These are phyloP conservation scores for Kentomonas sorsogonicus DNA, from an alignment of 208 protist genomes.

Conservation along the genomic window DNA sequence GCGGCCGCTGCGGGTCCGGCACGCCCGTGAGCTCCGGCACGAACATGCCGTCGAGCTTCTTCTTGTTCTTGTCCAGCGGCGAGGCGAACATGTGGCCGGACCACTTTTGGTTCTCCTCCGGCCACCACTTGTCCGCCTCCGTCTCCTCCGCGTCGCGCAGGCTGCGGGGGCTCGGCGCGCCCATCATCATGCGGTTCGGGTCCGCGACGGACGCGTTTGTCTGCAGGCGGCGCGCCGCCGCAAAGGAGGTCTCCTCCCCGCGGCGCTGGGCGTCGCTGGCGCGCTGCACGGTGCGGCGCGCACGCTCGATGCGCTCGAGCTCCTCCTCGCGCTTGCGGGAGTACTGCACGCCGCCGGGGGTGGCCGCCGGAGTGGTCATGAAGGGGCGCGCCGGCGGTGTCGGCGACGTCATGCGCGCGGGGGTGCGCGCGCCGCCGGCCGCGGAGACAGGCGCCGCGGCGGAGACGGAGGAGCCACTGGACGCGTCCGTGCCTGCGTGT, in stretches of 20 bases:
- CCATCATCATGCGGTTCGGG: no score
- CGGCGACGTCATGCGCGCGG: slow-evolving; percentile 23
- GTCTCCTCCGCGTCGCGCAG: slow-evolving; percentile 9
- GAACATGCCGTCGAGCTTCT: slow-evolving; percentile 77
- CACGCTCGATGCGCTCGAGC: slow-evolving; percentile 31
- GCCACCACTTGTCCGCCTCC: slow-evolving; percentile 66
- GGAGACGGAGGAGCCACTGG: no score
- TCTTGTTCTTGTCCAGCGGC: slow-evolving; percentile 68
- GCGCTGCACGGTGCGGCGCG: slow-evolving; percentile 48
- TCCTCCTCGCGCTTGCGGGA: slow-evolving; percentile 31
- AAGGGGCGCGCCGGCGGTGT: slow-evolving; percentile 25
- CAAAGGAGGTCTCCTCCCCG: slow-evolving; percentile 29
- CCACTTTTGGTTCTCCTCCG: slow-evolving; percentile 58
- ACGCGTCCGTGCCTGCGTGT: no score
- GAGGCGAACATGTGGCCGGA: slow-evolving; percentile 67
- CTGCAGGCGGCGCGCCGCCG: neutral
- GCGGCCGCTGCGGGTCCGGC: slow-evolving; percentile 40
- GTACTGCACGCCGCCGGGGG: slow-evolving; percentile 77
- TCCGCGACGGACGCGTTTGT: neutral
- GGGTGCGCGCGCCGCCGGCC: slow-evolving; percentile 10
- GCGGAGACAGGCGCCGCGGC: slow-evolving; percentile 8
- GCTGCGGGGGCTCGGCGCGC: no score
- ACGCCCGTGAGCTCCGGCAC: slow-evolving; percentile 79
- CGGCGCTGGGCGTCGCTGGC: slow-evolving; percentile 61
- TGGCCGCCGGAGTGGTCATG: slow-evolving; percentile 66